These are phyloP conservation scores for Solanum hybrid DNA, from an alignment of 305 asterid genomes.

Conservation along the genomic window DNA sequence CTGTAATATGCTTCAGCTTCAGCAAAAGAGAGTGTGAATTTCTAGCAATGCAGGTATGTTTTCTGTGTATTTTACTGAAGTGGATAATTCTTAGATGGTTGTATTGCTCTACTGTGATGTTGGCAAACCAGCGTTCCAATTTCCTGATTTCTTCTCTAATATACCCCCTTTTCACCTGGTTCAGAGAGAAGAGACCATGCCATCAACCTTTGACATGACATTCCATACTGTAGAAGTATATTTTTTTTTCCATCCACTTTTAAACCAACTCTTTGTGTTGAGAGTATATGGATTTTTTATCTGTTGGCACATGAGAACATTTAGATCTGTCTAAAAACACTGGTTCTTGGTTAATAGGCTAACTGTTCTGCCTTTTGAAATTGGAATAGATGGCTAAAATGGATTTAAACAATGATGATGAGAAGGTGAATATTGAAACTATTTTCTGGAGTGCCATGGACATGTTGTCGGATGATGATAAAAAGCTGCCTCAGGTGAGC, in stretches of 20 bases:
- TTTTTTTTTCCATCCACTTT: background rate
- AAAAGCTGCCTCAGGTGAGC: slow-evolving; percentile 84
- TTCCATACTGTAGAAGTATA: background rate
- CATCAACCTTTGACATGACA: background rate
- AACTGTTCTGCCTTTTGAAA: background rate
- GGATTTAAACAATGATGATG: slow-evolving; percentile 86
- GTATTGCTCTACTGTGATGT: background rate
- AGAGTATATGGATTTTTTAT: background rate
- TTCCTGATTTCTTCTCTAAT: background rate
- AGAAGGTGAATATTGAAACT: slow-evolving; percentile 79
- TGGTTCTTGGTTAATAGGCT: background rate
- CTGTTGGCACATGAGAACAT: background rate
- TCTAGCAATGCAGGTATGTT: slow-evolving; percentile 92
- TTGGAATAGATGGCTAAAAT: slow-evolving; percentile 74
- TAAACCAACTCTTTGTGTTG: background rate
- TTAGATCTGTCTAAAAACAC: background rate
- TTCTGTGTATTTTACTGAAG: background rate
- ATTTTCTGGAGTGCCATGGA: slow-evolving; percentile 99
- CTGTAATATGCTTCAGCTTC: slow-evolving; percentile 97
- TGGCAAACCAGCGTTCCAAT: background rate
- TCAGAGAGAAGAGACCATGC: background rate
- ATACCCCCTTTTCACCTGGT: background rate
- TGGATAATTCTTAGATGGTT: background rate
- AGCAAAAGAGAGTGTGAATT: slow-evolving; percentile 98
- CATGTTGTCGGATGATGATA: slow-evolving; percentile 96